Evolutionary conservation across 805 yeast genomes (phyloP).

Genomic region (Teunomyces barrocoloradensis): DNA sequence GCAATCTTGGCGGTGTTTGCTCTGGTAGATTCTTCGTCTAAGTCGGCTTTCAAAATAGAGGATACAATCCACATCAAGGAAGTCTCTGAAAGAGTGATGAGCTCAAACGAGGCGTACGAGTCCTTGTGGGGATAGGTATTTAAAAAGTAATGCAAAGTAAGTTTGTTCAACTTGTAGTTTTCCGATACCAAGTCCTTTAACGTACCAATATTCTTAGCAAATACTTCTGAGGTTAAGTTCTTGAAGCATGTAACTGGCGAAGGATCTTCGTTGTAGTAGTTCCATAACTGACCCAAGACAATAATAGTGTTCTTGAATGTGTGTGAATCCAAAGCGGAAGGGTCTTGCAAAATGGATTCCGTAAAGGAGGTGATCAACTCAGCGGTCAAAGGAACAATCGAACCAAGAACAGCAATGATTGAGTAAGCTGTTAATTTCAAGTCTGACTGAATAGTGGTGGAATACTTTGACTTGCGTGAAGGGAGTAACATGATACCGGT

Average conservation of each 20-base stretch:
- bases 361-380: slow-evolving; percentile 32
- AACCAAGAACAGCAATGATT: slow-evolving; percentile 69
- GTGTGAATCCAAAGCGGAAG: slow-evolving; percentile 17
- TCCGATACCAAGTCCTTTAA: slow-evolving; percentile 18
- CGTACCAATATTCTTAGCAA: slow-evolving; percentile 14
- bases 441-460: slow-evolving; percentile 39
- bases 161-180: slow-evolving; percentile 28
- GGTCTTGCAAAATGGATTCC: slow-evolving; percentile 29
- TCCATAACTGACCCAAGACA: slow-evolving; percentile 43
- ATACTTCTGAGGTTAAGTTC: slow-evolving; percentile 19
- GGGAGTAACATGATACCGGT: slow-evolving; percentile 51
- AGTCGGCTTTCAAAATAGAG: slow-evolving; percentile 1
- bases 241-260: slow-evolving; percentile 16
- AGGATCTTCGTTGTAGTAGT: slow-evolving; percentile 19
- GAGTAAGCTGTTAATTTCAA: slow-evolving; percentile 83
- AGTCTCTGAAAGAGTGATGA: slow-evolving; percentile 17
- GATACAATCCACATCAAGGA: slow-evolving; percentile 15
- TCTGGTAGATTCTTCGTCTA: slow-evolving; percentile 15
- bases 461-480: slow-evolving; percentile 15
- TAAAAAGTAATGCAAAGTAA: slow-evolving; percentile 28
- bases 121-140: slow-evolving; percentile 20
- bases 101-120: slow-evolving; percentile 21
- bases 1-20: slow-evolving; percentile 16
- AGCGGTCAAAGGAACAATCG: slow-evolving; percentile 60
- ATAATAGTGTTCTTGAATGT: slow-evolving; percentile 32